Evolutionary conservation across 1,284 basidiomycete species (phyloP), one percentile per base, ranked within the genome.

Genomic region (Clitocybe nebularis): DNA sequence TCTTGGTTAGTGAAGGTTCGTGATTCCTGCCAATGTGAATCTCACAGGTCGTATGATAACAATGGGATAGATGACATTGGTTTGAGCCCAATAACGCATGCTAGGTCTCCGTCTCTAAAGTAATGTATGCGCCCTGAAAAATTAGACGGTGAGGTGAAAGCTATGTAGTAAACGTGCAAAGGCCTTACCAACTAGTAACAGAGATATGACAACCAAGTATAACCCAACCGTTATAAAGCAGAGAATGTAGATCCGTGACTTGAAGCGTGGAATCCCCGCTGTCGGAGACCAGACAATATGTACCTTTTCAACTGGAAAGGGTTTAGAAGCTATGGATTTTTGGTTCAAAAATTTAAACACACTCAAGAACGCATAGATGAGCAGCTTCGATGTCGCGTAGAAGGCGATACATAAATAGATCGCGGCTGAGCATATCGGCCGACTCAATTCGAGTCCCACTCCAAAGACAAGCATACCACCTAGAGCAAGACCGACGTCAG

Each of bases 251-350:
- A 64, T 55, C 11, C 58, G 57, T 2, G 64, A 67, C 30, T 60
- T 61, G 22, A 62, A 53, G 8, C 64, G 56, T 16, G 41, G 45
- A 17, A 39, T 43, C 7, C 51, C 48, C 6, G 54, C 45, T 4
- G 47, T 47, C 19, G 54, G 52, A 19, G 47, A 48, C 47, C 66
- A 68, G 1, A 68, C 63, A 26, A 66, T 57, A 44, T 67, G 64
- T 10, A 66, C 63, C 39, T 62, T 66, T 41, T 68, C 65, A 19
- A 62, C 64, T 66, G n/a, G n/a, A n/a, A n/a, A n/a, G n/a, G n/a
- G n/a, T n/a, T n/a, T n/a, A n/a, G n/a, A n/a, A n/a, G n/a, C n/a
- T n/a, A n/a, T n/a, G n/a, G n/a, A n/a, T n/a, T n/a, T n/a, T n/a
- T n/a, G n/a, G n/a, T n/a, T n/a, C n/a, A n/a, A n/a, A n/a, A n/a